phyloP scores from a whole-genome alignment of 192 early-diverging fungal species.

The Oehlia diaphana region DNA sequence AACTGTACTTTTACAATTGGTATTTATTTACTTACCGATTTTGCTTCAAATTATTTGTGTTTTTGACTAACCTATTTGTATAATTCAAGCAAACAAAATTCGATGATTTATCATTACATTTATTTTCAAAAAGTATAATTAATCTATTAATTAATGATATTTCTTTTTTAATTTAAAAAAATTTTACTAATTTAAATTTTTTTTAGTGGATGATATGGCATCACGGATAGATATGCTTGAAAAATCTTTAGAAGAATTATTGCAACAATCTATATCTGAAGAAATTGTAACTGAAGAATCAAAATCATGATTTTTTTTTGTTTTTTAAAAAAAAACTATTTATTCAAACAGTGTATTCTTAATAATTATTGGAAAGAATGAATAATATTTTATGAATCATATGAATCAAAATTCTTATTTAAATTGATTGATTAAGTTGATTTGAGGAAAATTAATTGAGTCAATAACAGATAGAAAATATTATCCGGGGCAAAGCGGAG shows the following conservation, averaged over 20 bases:
- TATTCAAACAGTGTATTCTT: too few relatives aligned
- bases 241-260: not conserved
- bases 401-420: too few relatives aligned
- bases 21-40: not conserved
- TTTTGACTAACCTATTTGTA: not conserved
- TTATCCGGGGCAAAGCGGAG: too few relatives aligned
- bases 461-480: too few relatives aligned
- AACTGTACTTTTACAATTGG: not conserved
- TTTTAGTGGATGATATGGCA: constrained; percentile 6
- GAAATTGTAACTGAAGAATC: not conserved
- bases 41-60: not conserved
- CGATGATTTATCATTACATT: not conserved
- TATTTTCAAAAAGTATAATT: constrained; percentile 3
- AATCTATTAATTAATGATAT: not conserved
- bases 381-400: too few relatives aligned
- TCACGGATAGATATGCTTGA: not conserved
- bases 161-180: not conserved
- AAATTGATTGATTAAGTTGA: too few relatives aligned
- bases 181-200: not conserved
- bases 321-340: not conserved
- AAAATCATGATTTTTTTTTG: not conserved
- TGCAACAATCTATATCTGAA: constrained; percentile 1
- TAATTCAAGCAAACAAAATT: not conserved
- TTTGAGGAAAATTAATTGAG: too few relatives aligned
- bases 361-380: too few relatives aligned